phyloP scores from a whole-genome alignment of 164 flowering plant species.

The Magnolia changhungtana region DNA sequence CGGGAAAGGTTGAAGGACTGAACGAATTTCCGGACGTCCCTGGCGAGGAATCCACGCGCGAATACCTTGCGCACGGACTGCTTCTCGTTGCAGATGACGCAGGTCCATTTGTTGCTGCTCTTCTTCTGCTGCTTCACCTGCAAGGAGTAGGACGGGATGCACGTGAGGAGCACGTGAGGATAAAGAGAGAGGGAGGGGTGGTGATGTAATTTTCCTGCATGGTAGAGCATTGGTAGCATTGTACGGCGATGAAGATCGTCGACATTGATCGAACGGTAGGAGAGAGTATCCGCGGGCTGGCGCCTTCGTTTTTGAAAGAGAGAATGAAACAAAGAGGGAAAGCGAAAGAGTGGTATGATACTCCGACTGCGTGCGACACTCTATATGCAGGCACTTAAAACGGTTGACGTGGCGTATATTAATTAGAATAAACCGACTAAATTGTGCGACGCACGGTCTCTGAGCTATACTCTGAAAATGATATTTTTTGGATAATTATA shows the following conservation, averaged over 20 bases:
- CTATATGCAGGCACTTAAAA: no score
- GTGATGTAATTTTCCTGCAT: conserved; percentile 54
- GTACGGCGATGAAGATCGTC: conserved; percentile 59
- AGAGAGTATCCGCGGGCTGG: not conserved
- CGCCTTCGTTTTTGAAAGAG: no score
- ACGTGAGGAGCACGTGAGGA: not conserved
- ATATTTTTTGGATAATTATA: no score
- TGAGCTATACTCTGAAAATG: no score
- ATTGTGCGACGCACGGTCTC: no score
- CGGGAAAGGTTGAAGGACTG: conserved; percentile 82
- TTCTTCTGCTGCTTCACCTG: conserved; percentile 95
- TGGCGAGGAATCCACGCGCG: conserved; percentile 57
- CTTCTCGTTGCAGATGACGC: conserved; percentile 82
- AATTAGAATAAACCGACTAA: no score
- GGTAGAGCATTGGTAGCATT: conserved; percentile 71
- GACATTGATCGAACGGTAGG: conserved; percentile 18
- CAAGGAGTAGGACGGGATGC: not conserved
- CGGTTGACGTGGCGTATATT: no score
- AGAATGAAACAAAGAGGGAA: no score
- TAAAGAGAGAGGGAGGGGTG: conserved; percentile 1
- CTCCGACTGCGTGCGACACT: no score
- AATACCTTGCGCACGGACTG: conserved; percentile 70
- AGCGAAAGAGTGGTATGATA: no score
- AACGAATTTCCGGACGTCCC: conserved; percentile 69
- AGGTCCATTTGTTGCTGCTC: conserved; percentile 84